Base-by-base conservation (phyloP, 345 rosid genomes). In the Reutealis trisperma region DNA sequence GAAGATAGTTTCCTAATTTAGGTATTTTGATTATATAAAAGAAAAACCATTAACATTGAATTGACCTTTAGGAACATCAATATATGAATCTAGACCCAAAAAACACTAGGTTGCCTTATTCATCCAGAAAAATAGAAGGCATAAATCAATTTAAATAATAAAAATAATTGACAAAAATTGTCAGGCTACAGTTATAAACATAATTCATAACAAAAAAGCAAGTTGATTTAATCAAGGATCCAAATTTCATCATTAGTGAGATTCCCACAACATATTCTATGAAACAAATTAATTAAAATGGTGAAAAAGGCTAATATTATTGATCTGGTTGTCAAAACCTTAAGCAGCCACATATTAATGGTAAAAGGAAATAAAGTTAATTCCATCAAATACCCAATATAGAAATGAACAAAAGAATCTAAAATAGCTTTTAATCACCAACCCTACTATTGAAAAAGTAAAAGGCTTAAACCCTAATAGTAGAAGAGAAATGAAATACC, bases 61-160 rank as follows among this genome's bases (percentile, higher is more conserved):
- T n/a, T n/a, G n/a, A n/a, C n/a, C n/a, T n/a, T 92, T 93, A 63
- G 96, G 99, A 63, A 96, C 99, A 75, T 93, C 99, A 32, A 92
- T 92, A 78, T 90, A 93, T 4, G 99, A 96, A 90, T 96, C 99
- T 0, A 96, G 98, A 96, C 98, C 99, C 98, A 96, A 22, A 93
- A 93, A 65, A 96, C 99, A 77, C 94, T 92, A 67, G 98, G 97
- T 73, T 87, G 77, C 19, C 82, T 97, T 93, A 81, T 73, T 70
- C 63, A 78, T 75, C 75, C 81, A 82, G 61, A 77, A 9, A 45
- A 59, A 71, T 45, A 32, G 16, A 34, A 55, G n/a, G 12, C 44
- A 25, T 27, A 70, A 59, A 62, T 55, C 72, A 58, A 21, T 42
- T 25, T 2, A 64, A 21, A 34, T 12, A 22, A 13, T 5, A 19